Base-by-base conservation (phyloP, 441 rosid species). In the Populus hybrid region DNA sequence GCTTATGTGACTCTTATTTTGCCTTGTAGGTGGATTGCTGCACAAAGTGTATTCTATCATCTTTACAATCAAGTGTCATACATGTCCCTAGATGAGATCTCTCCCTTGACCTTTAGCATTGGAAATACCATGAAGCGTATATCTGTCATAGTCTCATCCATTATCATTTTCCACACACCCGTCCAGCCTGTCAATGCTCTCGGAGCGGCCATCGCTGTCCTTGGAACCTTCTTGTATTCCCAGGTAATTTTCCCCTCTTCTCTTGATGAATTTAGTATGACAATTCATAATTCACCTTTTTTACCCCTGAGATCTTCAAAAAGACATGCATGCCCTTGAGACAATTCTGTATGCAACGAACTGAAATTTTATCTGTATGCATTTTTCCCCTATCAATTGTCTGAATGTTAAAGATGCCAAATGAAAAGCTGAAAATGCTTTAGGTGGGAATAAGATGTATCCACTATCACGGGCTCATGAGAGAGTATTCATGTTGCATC, bases 61-160 rank as follows among this genome's bases (percentile, higher is more conserved):
- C 88, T 95, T 75, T 95, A 95, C 81, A 95, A 95, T 77, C 98
- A 95, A 72, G 99, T 94, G 70, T 93, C 98, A 5, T 95, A 95
- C 87, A 94, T 95, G 99, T 95, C 99, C 0, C 88, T 95, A 32
- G 95, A 95, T 81, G 93, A 94, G 87, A 94, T 95, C 73, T 89
- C 97, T 1, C 99, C 98, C 1, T 75, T 95, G 85, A 95, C 99
- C 50, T 93, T 94, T 67, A 93, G 98, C 82, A 75, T 95, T 1
- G 99, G 99, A 6, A 95, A 95, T 86, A 95, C 99, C 16, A 93
- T 93, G 98, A 95, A 95, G 82, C 85, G 99, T 18, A 92, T 95
- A 23, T 95, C 97, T 0, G 99, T 95, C 76, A 95, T 95, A 2
- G 93, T 93, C 26, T 90, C 98, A 32, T 93, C 99, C 65, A 93